Evolutionary conservation across 192 early-diverging fungal genomes (phyloP).

Genomic region (Coemansia sp.): DNA sequence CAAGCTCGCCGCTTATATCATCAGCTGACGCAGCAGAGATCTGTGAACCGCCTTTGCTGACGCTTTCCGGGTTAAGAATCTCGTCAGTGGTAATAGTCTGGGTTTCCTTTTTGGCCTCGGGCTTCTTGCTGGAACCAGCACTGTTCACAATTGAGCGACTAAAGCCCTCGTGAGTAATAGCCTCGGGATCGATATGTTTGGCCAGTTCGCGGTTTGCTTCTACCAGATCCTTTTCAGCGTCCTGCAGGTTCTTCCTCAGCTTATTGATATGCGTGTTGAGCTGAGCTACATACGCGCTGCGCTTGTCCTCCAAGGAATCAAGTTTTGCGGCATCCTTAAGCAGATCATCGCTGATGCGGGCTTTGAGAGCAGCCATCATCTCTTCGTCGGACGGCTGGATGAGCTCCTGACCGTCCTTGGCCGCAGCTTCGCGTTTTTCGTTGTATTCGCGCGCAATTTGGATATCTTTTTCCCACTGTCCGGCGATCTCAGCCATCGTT

Average conservation of each 20-base stretch:
- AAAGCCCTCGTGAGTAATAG: constrained; percentile 64
- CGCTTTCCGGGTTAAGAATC: constrained; percentile 59
- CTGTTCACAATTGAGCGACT: constrained; percentile 64
- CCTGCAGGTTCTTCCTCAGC: constrained; percentile 32
- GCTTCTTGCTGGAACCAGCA: constrained; percentile 25
- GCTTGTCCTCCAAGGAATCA: constrained; percentile 27
- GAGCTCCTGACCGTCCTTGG: constrained; percentile 16
- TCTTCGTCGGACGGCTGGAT: constrained; percentile 42
- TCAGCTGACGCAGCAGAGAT: not conserved
- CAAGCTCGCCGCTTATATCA: constrained; percentile 55
- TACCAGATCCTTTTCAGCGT: constrained; percentile 55
- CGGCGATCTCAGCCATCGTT: constrained; percentile 12
- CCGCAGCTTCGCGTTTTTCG: constrained; percentile 32
- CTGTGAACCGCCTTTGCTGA: constrained; percentile 23
- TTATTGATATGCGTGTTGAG: constrained; percentile 47
- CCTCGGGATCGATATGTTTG: constrained; percentile 70
- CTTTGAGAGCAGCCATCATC: constrained; percentile 56
- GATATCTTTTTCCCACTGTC: constrained; percentile 32
- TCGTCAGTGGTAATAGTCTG: constrained; percentile 64
- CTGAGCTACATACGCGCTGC: constrained; percentile 43
- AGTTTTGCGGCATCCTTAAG: constrained; percentile 20
- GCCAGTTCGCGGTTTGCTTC: constrained; percentile 62
- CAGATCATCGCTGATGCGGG: constrained; percentile 49
- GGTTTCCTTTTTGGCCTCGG: constrained; percentile 34
- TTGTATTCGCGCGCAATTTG: constrained; percentile 50